These are phyloP conservation scores for Saccharum officinarum DNA, from an alignment of 176 grass and related monocot species.

Conservation along the genomic window DNA sequence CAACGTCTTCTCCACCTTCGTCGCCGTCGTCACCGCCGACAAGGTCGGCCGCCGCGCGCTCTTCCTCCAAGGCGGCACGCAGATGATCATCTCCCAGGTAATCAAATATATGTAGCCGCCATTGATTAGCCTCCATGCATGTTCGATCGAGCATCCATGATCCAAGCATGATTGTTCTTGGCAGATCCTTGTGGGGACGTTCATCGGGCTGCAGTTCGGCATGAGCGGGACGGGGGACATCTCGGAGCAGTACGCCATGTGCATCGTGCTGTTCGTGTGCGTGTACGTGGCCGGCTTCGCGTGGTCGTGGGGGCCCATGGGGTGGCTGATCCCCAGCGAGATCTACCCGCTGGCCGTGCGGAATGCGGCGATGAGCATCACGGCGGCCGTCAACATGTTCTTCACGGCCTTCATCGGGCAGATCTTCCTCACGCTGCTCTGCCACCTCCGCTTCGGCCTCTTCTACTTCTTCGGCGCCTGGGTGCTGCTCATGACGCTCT, in stretches of 20 bases:
- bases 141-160: neutral
- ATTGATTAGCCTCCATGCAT: neutral
- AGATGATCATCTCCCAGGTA: constrained; percentile 62
- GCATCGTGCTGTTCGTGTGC: constrained; percentile 68
- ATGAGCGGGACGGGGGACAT: constrained; percentile 48
- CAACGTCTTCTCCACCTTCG: constrained; percentile 63
- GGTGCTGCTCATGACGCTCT: constrained; percentile 60
- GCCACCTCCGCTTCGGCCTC: constrained; percentile 55
- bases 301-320: constrained; percentile 57
- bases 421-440: constrained; percentile 60
- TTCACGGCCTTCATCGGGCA: constrained; percentile 59
- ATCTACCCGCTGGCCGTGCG: constrained; percentile 52
- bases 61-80: constrained; percentile 60
- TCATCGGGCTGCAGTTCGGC: constrained; percentile 59
- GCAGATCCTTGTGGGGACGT: constrained; percentile 53
- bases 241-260: constrained; percentile 63
- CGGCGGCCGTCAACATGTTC: constrained; percentile 55
- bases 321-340: constrained; percentile 57
- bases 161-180: no score
- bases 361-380: constrained; percentile 45
- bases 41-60: constrained; percentile 50
- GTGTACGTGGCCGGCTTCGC: constrained; percentile 61
- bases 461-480: constrained; percentile 57
- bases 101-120: no score
- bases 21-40: constrained; percentile 46